Evolutionary conservation across 2,329 filamentous ascomycete species (phyloP), one percentile per base, ranked within the genome.

Genomic region (Coniochaeta sp.): DNA sequence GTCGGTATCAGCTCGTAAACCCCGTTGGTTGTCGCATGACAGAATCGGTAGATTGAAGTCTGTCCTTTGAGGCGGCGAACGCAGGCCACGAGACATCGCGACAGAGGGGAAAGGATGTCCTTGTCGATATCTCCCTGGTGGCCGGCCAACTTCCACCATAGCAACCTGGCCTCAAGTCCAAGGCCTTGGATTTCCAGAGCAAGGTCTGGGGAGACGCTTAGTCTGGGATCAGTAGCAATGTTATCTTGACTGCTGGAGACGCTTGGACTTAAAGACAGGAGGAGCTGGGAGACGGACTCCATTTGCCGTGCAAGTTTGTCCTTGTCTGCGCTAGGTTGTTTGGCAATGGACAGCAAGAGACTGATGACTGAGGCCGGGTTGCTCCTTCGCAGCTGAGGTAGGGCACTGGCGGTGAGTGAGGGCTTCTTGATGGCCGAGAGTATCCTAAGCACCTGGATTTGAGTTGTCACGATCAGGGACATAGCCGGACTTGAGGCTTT

Each of bases 241-340:
- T 65, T 66, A 60, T 91, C 87, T 35, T 85, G 80, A 9, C 80
- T 77, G 48, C 72, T 71, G 2, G 85, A 82, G n/a, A 86, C 72
- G 59, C 81, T 86, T 1, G 87, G 86, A 26, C 83, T 79, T 1
- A 91, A 67, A 0, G 82, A 78, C 1, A 91, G 69, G 0, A 91
- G 69, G 3, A 75, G 74, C 57, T 87, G 83, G 0, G 85, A 82
- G 1, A 90, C 62, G 0, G 74, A 76, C 48, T 89, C 85, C 16
- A 91, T 69, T 55, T 89, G 85, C 3, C 81, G 81, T 9, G 80
- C 74, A 16, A 76, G 72, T 61, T 87, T 90, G 7, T 71, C 68
- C 10, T 71, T 64, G n/a, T 78, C 74, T 14, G 76, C 69, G 3
- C 70, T 62, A 51, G 66, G 65, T 46, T 66, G 64, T 51, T 71